These are phyloP conservation scores for Lathyrus aphaca DNA, from an alignment of 306 rosid genomes.

Conservation along the genomic window DNA sequence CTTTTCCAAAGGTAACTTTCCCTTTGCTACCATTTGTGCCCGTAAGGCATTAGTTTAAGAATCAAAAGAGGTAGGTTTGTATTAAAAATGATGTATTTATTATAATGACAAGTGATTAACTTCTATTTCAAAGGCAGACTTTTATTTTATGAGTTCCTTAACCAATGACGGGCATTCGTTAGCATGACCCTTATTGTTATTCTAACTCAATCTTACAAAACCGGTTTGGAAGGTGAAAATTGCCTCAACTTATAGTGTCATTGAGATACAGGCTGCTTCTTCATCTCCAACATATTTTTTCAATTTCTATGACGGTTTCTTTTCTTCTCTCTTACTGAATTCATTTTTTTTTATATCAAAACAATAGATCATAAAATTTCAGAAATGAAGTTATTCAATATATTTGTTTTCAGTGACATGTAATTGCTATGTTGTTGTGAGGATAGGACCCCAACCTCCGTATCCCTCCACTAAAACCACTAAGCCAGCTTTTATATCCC, in stretches of 20 bases:
- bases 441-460: background rate
- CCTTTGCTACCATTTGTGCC: slow-evolving; percentile 11
- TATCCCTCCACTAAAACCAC: background rate
- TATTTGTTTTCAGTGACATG: background rate
- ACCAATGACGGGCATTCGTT: no score
- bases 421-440: no score
- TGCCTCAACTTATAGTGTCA: background rate
- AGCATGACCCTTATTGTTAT: no score
- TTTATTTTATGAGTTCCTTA: no score
- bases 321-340: background rate
- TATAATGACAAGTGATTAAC: no score
- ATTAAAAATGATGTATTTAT: no score
- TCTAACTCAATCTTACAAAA: no score
- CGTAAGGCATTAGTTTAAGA: no score
- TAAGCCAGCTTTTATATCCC: background rate
- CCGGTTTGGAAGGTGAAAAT: no score
- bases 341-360: background rate
- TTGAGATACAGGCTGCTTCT: background rate
- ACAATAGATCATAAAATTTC: background rate
- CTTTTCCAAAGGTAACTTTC: slow-evolving; percentile 75
- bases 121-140: no score
- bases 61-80: no score
- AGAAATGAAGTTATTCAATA: background rate
- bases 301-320: background rate
- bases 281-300: background rate